Conservation (phyloP, 352 stramenopile genomes). For the Phytophthora litchii region DNA sequence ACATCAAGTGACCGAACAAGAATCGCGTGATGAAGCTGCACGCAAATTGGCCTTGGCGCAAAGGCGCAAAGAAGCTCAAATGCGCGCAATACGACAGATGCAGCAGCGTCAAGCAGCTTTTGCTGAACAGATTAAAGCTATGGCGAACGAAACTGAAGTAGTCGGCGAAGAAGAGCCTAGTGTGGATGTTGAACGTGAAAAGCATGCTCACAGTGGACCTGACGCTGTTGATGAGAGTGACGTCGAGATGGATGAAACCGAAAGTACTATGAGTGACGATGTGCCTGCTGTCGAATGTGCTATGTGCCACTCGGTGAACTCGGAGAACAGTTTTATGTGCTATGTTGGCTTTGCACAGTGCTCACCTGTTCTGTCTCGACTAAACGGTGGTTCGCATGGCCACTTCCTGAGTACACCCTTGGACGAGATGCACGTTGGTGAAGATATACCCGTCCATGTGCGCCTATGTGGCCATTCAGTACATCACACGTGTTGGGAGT, state of each 20-base stretch:
- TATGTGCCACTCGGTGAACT: constrained; percentile 86
- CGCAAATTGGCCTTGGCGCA: constrained; percentile 65
- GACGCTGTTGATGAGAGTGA: constrained; percentile 39
- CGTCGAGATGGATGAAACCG: constrained; percentile 31
- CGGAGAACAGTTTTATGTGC: constrained; percentile 85
- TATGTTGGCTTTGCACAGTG: constrained; percentile 88
- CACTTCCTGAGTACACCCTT: constrained; percentile 75
- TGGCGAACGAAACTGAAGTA: constrained; percentile 53
- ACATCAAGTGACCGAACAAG: constrained; percentile 64
- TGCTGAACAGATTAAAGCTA: constrained; percentile 74
- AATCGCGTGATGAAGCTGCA: constrained; percentile 70
- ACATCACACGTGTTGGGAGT: constrained; percentile 95
- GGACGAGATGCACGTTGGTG: constrained; percentile 86
- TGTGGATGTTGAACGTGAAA: constrained; percentile 30
- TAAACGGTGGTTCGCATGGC: constrained; percentile 63
- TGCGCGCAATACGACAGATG: constrained; percentile 80
- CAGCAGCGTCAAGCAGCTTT: constrained; percentile 84
- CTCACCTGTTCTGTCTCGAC: constrained; percentile 70
- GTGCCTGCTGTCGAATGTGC: constrained; percentile 64
- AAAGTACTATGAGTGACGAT: constrained; percentile 59
- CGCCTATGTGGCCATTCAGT: constrained; percentile 94
- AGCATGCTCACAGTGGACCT: constrained; percentile 29
- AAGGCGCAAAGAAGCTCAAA: constrained; percentile 73
- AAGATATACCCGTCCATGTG: constrained; percentile 84
- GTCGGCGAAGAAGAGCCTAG: constrained; percentile 47